Evolutionary conservation across 78 protist species (phyloP).

Genomic region (Dictyostelium discoideum): DNA sequence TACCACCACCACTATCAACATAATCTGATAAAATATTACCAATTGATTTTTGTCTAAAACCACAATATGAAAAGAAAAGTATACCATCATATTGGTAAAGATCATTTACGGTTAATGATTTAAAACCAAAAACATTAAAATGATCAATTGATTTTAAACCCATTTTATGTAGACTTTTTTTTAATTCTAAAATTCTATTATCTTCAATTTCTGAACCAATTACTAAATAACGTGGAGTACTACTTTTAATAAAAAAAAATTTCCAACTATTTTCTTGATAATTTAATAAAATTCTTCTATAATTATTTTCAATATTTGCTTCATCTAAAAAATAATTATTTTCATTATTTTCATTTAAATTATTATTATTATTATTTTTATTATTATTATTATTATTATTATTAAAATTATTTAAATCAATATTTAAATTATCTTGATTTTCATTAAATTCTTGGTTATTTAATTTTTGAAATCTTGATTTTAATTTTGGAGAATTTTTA

Average conservation of each 20-base stretch:
- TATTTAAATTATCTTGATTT: background rate
- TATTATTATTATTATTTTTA: background rate
- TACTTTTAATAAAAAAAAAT: conserved; percentile 26
- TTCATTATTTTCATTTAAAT: background rate
- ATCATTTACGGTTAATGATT: background rate
- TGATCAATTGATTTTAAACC: conserved; percentile 35
- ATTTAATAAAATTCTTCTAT: background rate
- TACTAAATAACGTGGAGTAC: conserved; percentile 18
- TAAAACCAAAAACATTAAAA: conserved; percentile 48
- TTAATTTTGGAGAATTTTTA: conserved; percentile 51
- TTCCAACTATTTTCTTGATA: conserved; percentile 34
- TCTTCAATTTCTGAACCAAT: conserved; percentile 51
- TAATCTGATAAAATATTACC: conserved; percentile 33
- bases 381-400: background rate
- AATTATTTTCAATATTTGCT: background rate
- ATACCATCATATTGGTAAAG: conserved; percentile 39
- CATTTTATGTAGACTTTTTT: background rate
- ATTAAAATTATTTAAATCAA: background rate
- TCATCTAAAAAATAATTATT: background rate
- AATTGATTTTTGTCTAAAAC: conserved; percentile 41
- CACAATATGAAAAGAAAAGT: conserved; percentile 58
- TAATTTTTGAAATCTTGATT: background rate
- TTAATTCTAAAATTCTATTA: conserved; percentile 4
- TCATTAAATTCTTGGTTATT: background rate
- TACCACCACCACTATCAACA: conserved; percentile 71